Conservation (phyloP, 768 basidiomycete species). For the Tricholoma furcatifolium region DNA sequence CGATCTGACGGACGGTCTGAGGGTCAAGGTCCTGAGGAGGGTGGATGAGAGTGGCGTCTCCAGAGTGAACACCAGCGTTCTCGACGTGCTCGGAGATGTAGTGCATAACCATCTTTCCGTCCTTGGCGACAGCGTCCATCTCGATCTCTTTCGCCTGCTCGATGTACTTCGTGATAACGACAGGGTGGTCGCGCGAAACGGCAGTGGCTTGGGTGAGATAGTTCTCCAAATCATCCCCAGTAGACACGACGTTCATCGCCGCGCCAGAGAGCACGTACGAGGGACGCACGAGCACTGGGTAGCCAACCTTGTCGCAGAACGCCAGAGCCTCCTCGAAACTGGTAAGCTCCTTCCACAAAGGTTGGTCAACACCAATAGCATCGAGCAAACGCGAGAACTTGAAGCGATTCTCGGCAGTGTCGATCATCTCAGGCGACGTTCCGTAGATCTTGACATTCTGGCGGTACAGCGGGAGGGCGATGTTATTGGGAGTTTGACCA, state of each 20-base stretch:
- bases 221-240: conserved; percentile 83
- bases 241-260: conserved; percentile 99
- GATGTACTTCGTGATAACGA: conserved; percentile 99
- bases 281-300: conserved; percentile 94
- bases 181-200: conserved; percentile 94
- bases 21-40: conserved; percentile 98
- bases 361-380: conserved; percentile 98
- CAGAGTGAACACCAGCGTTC: conserved; percentile 98
- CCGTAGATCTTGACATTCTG: conserved; percentile 99
- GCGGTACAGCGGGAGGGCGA: conserved; percentile 91
- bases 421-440: conserved; percentile 99
- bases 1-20: conserved; percentile 92
- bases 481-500: conserved; percentile 98
- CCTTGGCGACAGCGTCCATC: conserved; percentile 98
- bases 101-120: conserved; percentile 99
- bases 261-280: conserved; percentile 99
- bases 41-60: conserved; percentile 96
- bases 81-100: conserved; percentile 99
- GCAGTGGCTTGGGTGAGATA: conserved; percentile 95
- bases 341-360: conserved; percentile 94
- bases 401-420: conserved; percentile 98
- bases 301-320: conserved; percentile 93
- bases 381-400: conserved; percentile 98
- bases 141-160: conserved; percentile 99
- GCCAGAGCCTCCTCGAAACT: conserved; percentile 82